phyloP scores from a whole-genome alignment of 768 basidiomycete species.

The Pulveroboletus ravenelii region DNA sequence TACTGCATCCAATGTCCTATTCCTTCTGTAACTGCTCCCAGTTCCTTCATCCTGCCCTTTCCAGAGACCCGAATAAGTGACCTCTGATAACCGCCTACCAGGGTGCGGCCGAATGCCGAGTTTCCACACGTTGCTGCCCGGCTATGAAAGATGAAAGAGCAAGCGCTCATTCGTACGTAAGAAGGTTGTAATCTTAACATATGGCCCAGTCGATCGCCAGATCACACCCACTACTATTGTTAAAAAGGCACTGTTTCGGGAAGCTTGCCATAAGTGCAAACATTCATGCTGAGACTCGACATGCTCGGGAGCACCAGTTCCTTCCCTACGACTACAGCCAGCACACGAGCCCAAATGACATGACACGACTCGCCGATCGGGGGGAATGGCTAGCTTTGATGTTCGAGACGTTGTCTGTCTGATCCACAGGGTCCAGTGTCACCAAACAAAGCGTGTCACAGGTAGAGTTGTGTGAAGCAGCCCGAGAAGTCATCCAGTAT shows the following conservation, averaged over 20 bases:
- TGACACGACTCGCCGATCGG: background rate
- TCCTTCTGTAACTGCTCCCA: background rate
- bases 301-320: background rate
- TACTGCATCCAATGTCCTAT: background rate
- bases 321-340: background rate
- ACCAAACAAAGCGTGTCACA: slow-evolving; percentile 10
- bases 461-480: background rate
- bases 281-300: background rate
- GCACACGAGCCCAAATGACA: background rate
- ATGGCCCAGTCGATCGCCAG: background rate
- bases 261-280: background rate
- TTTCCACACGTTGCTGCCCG: background rate
- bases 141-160: background rate
- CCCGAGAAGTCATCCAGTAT: background rate
- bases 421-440: slow-evolving; percentile 15
- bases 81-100: background rate
- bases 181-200: background rate
- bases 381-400: background rate
- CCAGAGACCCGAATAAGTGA: background rate
- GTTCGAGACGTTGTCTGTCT: slow-evolving; percentile 2
- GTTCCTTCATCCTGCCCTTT: background rate
- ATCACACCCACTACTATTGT: background rate
- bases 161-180: slow-evolving; percentile 9
- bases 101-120: background rate
- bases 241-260: background rate